Percentiles rank a stretch among this genome's conserved stretches.
phyloP scores from a whole-genome alignment of 2,329 filamentous ascomycete genomes.

The Penicillium vulpinum region DNA sequence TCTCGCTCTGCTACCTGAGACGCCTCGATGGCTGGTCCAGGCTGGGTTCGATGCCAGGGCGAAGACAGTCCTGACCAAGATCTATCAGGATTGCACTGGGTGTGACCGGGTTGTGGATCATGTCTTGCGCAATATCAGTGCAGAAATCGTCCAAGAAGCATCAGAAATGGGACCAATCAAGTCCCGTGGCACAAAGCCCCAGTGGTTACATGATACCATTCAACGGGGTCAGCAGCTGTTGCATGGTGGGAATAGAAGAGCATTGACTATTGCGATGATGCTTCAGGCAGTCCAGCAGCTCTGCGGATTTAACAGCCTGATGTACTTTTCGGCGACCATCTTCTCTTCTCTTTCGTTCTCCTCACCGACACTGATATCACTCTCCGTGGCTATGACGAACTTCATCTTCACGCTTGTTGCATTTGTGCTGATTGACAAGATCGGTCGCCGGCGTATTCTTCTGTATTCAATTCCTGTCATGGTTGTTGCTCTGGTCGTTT shows the following conservation, averaged over 20 bases:
- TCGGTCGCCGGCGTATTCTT: slow-evolving; percentile 77
- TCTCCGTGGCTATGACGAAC: slow-evolving; percentile 80
- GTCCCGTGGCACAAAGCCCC: slow-evolving; percentile 11
- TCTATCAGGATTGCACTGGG: slow-evolving; percentile 57
- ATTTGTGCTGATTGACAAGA: slow-evolving; percentile 72
- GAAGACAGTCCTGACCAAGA: slow-evolving; percentile 62
- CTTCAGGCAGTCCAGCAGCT: slow-evolving; percentile 86
- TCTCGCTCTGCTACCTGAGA: slow-evolving; percentile 77
- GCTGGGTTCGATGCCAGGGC: slow-evolving; percentile 64
- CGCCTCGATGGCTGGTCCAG: slow-evolving; percentile 81
- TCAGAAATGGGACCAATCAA: slow-evolving; percentile 42
- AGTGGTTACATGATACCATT: slow-evolving; percentile 30
- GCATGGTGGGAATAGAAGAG: slow-evolving; percentile 59
- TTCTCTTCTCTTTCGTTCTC: slow-evolving; percentile 75
- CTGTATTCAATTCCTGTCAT: slow-evolving; percentile 84
- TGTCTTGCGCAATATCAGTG: slow-evolving; percentile 69
- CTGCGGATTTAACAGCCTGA: slow-evolving; percentile 86
- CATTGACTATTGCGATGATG: slow-evolving; percentile 79
- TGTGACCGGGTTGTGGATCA: slow-evolving; percentile 54
- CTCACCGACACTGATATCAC: slow-evolving; percentile 74
- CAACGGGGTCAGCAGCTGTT: slow-evolving; percentile 34
- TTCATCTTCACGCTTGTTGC: slow-evolving; percentile 76
- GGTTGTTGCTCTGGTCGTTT: slow-evolving; percentile 69
- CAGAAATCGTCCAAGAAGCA: slow-evolving; percentile 71
- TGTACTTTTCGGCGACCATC: slow-evolving; percentile 88